phyloP scores from a whole-genome alignment of 202 grass and related monocot genomes.

The Panicum virgatum region DNA sequence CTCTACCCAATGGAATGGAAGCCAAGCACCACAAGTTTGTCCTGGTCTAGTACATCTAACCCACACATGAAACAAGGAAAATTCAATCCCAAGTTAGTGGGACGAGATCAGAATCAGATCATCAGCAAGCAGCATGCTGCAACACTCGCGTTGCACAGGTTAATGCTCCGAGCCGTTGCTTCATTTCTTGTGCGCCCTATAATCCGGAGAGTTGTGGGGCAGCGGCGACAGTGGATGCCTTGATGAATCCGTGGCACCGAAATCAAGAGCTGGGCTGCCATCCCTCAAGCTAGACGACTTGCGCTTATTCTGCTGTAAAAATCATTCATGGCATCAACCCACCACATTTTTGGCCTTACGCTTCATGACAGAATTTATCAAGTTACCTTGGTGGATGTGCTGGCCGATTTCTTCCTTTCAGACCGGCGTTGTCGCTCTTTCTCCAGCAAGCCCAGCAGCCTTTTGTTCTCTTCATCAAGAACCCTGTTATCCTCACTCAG shows the following conservation, averaged over 20 bases:
- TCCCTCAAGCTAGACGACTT: slow-evolving; percentile 66
- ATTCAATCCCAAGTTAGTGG: neutral
- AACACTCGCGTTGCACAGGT: slow-evolving; percentile 22
- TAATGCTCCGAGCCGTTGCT: neutral
- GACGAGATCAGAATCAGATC: slow-evolving; percentile 10
- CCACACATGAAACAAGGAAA: neutral
- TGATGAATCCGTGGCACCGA: slow-evolving; percentile 44
- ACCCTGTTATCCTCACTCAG: slow-evolving; percentile 77
- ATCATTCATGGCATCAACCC: neutral
- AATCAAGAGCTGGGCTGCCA: slow-evolving; percentile 54
- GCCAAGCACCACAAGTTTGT: slow-evolving; percentile 8
- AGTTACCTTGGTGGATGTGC: slow-evolving; percentile 69
- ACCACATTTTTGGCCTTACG: neutral
- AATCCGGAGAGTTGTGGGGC: slow-evolving; percentile 62
- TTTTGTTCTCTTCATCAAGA: slow-evolving; percentile 80
- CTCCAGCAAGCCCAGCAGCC: slow-evolving; percentile 56
- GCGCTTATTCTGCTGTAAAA: slow-evolving; percentile 62
- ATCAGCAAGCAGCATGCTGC: slow-evolving; percentile 3
- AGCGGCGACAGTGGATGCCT: slow-evolving; percentile 68
- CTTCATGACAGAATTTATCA: neutral
- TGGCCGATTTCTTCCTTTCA: slow-evolving; percentile 61
- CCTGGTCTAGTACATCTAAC: neutral
- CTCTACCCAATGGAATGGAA: slow-evolving; percentile 15
- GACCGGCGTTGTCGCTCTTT: slow-evolving; percentile 54
- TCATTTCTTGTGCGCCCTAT: slow-evolving; percentile 70